Evolutionary conservation across 2,329 filamentous ascomycete genomes (phyloP).

Genomic region (Fusarium sp.): DNA sequence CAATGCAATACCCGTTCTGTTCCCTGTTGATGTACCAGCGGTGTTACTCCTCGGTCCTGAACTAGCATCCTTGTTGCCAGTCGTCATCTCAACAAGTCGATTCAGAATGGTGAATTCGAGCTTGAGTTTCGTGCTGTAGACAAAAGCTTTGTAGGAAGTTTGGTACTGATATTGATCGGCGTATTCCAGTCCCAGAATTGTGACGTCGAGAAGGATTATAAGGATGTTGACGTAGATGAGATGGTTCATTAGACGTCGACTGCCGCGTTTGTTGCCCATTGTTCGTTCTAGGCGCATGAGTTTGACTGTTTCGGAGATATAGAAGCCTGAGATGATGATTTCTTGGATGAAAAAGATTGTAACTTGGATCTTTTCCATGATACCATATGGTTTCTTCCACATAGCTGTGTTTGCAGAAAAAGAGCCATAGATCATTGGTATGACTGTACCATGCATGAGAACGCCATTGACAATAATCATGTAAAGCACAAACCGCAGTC

Average conservation of each 20-base stretch:
- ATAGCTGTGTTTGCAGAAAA: slow-evolving; percentile 49
- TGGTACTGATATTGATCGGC: slow-evolving; percentile 52
- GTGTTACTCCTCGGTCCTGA: slow-evolving; percentile 40
- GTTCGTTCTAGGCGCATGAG: slow-evolving; percentile 58
- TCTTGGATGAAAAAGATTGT: slow-evolving; percentile 68
- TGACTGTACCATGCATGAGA: slow-evolving; percentile 64
- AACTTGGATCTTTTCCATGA: slow-evolving; percentile 67
- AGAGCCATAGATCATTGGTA: slow-evolving; percentile 65
- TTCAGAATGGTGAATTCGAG: slow-evolving; percentile 56
- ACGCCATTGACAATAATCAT: slow-evolving; percentile 69
- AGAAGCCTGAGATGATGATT: slow-evolving; percentile 62
- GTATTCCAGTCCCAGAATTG: slow-evolving; percentile 54
- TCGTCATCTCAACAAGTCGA: slow-evolving; percentile 50
- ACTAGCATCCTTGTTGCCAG: slow-evolving; percentile 41
- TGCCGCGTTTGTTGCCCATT: slow-evolving; percentile 38
- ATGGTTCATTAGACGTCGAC: slow-evolving; percentile 49
- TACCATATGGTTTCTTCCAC: slow-evolving; percentile 51
- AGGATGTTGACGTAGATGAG: slow-evolving; percentile 58
- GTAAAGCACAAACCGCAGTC: slow-evolving; percentile 61
- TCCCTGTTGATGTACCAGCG: slow-evolving; percentile 7
- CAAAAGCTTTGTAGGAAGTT: slow-evolving; percentile 52
- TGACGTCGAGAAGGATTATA: slow-evolving; percentile 59
- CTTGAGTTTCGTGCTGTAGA: slow-evolving; percentile 55
- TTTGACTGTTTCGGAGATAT: slow-evolving; percentile 64
- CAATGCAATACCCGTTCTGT: slow-evolving; percentile 33